Evolutionary conservation across 2,329 filamentous ascomycete genomes (phyloP).

Genomic region (Beauveria medogensis): DNA sequence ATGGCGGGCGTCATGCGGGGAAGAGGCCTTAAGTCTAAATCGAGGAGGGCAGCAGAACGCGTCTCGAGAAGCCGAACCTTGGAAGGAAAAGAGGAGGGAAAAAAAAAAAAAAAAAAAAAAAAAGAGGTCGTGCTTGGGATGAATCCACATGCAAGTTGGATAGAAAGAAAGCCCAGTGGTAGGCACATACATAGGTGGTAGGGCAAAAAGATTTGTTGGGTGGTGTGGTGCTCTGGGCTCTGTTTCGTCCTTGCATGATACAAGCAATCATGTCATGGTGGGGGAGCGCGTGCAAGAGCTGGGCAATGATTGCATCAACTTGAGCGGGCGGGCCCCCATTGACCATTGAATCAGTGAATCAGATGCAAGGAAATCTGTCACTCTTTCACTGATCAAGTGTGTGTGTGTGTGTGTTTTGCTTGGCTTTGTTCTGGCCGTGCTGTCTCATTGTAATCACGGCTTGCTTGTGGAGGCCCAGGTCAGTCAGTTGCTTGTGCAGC

Average conservation of each 20-base stretch:
- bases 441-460: slow-evolving; percentile 4
- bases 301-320: neutral
- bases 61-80: neutral
- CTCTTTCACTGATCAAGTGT: neutral
- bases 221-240: neutral
- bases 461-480: neutral
- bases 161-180: neutral
- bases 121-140: neutral
- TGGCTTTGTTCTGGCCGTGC: neutral
- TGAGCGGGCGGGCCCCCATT: neutral
- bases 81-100: neutral
- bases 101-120: neutral
- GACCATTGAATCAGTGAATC: slow-evolving; percentile 5
- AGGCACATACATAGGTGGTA: neutral
- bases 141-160: neutral
- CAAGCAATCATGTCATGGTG: neutral
- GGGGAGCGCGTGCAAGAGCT: neutral
- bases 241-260: slow-evolving; percentile 1
- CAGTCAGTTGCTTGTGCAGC: no score
- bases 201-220: neutral
- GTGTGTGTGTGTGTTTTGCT: neutral
- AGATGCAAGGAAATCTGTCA: neutral
- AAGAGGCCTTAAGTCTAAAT: slow-evolving; percentile 3
- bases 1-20: slow-evolving; percentile 1
- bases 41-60: neutral